Conservation (phyloP, 2,329 filamentous ascomycete species). For the Polytolypa hystricis region DNA sequence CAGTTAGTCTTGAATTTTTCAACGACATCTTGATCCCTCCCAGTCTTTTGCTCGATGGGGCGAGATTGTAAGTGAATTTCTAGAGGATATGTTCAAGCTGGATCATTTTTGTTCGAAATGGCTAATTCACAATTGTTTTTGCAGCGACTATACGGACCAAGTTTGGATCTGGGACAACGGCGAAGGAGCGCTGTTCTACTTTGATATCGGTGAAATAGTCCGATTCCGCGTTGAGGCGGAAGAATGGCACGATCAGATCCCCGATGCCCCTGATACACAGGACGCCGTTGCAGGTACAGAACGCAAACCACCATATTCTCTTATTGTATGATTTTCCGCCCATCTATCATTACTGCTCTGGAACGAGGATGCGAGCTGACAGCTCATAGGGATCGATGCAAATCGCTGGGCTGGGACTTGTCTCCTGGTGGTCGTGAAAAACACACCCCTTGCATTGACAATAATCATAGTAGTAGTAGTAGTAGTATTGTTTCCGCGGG, state of each 20-base stretch:
- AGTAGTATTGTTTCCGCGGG: too few species aligned
- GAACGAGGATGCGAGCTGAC: slow-evolving; percentile 5
- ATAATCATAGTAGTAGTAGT: too few species aligned
- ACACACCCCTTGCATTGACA: too few species aligned
- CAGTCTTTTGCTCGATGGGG: slow-evolving; percentile 62
- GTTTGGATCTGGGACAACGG: slow-evolving; percentile 76
- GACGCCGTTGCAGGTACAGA: slow-evolving; percentile 47
- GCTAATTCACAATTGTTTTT: slow-evolving; percentile 9
- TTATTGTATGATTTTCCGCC: slow-evolving; percentile 25
- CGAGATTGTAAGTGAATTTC: slow-evolving; percentile 55
- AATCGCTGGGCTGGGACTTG: slow-evolving; percentile 34
- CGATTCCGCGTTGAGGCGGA: slow-evolving; percentile 78
- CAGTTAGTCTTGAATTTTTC: slow-evolving; percentile 82
- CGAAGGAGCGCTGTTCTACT: slow-evolving; percentile 63
- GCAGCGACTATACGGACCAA: slow-evolving; percentile 60
- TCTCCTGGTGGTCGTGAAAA: slow-evolving; percentile 35
- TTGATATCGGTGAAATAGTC: slow-evolving; percentile 82
- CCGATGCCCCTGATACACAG: slow-evolving; percentile 55
- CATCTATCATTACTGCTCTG: background rate
- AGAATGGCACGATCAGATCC: slow-evolving; percentile 81
- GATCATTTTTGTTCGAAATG: too few species aligned
- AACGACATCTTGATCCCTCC: slow-evolving; percentile 77
- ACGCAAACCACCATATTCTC: slow-evolving; percentile 46
- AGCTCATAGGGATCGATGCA: slow-evolving; percentile 34
- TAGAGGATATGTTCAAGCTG: too few species aligned